Conservation (phyloP, 768 basidiomycete species). For the Paxillus involutus region DNA sequence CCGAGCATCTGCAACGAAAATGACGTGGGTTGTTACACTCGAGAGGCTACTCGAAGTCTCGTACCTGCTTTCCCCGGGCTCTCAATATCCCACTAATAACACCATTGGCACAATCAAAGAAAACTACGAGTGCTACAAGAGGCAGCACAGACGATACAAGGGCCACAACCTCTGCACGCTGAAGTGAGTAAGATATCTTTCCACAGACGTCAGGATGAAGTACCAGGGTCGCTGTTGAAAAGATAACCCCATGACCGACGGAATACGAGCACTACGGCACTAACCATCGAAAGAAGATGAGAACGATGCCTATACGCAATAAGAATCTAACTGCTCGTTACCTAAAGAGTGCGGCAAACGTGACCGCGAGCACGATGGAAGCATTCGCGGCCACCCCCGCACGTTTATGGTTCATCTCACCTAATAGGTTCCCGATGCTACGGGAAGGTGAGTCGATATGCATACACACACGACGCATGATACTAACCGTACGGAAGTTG, state of each 20-base stretch:
- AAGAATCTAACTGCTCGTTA: constrained; percentile 20
- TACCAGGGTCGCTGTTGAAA: constrained; percentile 67
- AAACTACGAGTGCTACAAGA: constrained; percentile 70
- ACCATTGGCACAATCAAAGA: constrained; percentile 73
- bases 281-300: constrained; percentile 16
- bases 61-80: constrained; percentile 70
- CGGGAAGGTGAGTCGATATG: not conserved
- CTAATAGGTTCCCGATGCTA: constrained; percentile 83
- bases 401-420: constrained; percentile 68
- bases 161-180: constrained; percentile 9
- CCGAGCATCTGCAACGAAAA: constrained; percentile 53
- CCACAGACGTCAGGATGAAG: constrained; percentile 3
- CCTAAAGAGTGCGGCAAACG: constrained; percentile 61
- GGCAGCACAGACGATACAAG: constrained; percentile 62
- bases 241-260: constrained; percentile 66
- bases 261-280: constrained; percentile 54
- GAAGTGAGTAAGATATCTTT: not conserved
- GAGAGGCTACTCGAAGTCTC: constrained; percentile 1
- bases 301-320: not conserved
- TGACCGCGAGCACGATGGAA: constrained; percentile 61
- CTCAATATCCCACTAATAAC: constrained; percentile 77
- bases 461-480: not conserved
- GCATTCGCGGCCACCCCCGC: constrained; percentile 67
- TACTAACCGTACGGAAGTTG: constrained; percentile 73
- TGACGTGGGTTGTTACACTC: not conserved